Evolutionary conservation across 2,329 filamentous ascomycete species (phyloP).

Genomic region (Blumeria graminis): DNA sequence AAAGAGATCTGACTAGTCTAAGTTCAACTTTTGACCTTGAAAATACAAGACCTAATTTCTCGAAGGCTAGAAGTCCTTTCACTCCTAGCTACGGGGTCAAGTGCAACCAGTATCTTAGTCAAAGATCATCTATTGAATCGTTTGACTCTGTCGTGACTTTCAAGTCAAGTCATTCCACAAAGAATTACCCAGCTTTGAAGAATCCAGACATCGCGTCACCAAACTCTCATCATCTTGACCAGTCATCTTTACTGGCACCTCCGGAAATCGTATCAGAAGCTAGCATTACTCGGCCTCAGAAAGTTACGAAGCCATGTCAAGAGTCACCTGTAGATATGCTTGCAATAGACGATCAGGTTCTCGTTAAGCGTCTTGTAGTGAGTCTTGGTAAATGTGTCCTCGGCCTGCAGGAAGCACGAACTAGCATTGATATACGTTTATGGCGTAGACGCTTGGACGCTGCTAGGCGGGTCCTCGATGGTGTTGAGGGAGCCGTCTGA

Average conservation of each 20-base stretch:
- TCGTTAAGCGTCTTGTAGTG: conserved; percentile 34
- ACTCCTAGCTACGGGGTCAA: neutral
- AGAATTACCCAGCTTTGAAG: neutral
- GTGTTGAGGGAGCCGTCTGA: conserved; percentile 24
- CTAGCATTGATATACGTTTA: conserved; percentile 33
- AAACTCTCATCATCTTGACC: neutral
- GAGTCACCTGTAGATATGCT: conserved; percentile 14
- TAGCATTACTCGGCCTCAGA: neutral
- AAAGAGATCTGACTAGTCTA: neutral
- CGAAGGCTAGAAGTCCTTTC: neutral
- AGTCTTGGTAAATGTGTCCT: conserved; percentile 35
- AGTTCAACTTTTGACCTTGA: too few relatives aligned
- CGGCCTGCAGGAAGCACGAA: conserved; percentile 27
- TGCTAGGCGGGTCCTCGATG: conserved; percentile 50
- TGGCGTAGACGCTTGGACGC: conserved; percentile 51
- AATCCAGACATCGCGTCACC: neutral
- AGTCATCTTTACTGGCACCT: neutral
- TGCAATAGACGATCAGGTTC: conserved; percentile 28
- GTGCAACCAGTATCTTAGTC: neutral
- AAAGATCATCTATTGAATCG: neutral
- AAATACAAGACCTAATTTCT: too few relatives aligned
- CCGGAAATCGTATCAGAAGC: neutral
- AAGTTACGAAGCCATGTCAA: conserved; percentile 4
- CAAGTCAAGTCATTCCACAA: neutral
- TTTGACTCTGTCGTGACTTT: neutral